Evolutionary conservation across 768 basidiomycete species (phyloP), one percentile per base, ranked within the genome.

Genomic region (Fistulinella prunicolor): DNA sequence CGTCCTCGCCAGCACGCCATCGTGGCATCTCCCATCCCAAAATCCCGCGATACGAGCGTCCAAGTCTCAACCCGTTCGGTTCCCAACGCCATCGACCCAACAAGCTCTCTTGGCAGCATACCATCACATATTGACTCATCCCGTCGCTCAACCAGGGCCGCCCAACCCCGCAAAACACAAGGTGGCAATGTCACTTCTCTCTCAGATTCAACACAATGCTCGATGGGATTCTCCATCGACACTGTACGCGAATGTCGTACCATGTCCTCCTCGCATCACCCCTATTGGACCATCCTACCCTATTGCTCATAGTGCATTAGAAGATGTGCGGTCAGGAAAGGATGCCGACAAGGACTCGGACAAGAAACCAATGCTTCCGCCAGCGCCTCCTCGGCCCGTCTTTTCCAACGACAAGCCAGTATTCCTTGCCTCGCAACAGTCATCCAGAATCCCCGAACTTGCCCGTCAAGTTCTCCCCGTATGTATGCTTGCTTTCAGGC

Each of bases 81-180:
- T 73, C 6, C 64, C 77, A 5, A 76, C 77, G 1, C 79, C 83
- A 0, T 79, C 78, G 54, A 76, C 77, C 7, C 83, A 86, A 53
- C 84, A 77, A 3, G 74, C 86, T 1, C 76, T 89, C 24, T 63
- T 86, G 36, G 70, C 73, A 12, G 87, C 85, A 6, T 89, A 87
- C 59, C 89, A 87, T 53, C 83, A 89, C 55, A 83, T 89, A 50
- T 75, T 89, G 42, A 88, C 83, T 0, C 81, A 89, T 55, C 83
- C 85, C 1, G 78, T 83, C 0, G 70, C 80, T 0, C 62, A 75
- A 44, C 69, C 73, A 0, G 70, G 71, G 6, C 57, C 77, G 9
- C 68, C 80, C 3, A 86, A 80, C 44, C 81, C 82, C 24, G 68
- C 80, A 5, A 78, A 85, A 37, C 87, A 90, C 68, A 82, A 81